Evolutionary conservation across 1,284 basidiomycete genomes (phyloP).

Genomic region (Cerrena zonata): DNA sequence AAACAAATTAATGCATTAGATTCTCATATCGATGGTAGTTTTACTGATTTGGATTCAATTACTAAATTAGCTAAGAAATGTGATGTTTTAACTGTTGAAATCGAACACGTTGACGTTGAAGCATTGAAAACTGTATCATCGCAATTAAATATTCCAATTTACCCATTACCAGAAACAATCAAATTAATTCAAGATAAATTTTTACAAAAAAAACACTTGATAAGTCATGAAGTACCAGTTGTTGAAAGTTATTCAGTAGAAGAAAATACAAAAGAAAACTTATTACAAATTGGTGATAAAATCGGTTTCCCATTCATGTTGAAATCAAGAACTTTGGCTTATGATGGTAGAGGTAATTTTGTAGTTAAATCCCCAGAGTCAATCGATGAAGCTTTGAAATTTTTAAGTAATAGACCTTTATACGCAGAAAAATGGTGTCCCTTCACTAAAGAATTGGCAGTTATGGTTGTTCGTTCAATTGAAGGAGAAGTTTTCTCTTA

Average conservation of each 20-base stretch:
- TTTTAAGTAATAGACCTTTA: conserved; percentile 62
- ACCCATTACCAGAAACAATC: conserved; percentile 83
- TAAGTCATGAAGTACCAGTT: conserved; percentile 57
- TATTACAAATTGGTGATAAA: conserved; percentile 42
- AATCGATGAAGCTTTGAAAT: conserved; percentile 58
- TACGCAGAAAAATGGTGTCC: conserved; percentile 95
- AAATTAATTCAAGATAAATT: conserved; percentile 94
- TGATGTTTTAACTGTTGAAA: conserved; percentile 92
- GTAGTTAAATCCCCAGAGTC: conserved; percentile 59
- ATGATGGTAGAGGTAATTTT: conserved; percentile 94
- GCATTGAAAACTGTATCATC: conserved; percentile 67
- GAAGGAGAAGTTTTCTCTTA: conserved; percentile 79
- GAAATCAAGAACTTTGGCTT: conserved; percentile 90
- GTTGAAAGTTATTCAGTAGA: conserved; percentile 69
- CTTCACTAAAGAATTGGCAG: conserved; percentile 87
- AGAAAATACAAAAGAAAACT: conserved; percentile 50
- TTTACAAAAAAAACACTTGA: conserved; percentile 79
- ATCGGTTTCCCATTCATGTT: conserved; percentile 95
- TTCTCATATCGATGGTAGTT: conserved; percentile 84
- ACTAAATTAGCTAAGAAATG: conserved; percentile 74
- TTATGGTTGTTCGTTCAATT: conserved; percentile 89
- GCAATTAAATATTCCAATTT: conserved; percentile 57
- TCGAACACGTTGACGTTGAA: conserved; percentile 89
- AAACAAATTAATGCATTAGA: conserved; percentile 79
- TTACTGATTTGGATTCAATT: conserved; percentile 79